Evolutionary conservation across 306 rosid genomes (phyloP), one percentile per base, ranked within the genome.

Genomic region (Casuarina equisetifolia): DNA sequence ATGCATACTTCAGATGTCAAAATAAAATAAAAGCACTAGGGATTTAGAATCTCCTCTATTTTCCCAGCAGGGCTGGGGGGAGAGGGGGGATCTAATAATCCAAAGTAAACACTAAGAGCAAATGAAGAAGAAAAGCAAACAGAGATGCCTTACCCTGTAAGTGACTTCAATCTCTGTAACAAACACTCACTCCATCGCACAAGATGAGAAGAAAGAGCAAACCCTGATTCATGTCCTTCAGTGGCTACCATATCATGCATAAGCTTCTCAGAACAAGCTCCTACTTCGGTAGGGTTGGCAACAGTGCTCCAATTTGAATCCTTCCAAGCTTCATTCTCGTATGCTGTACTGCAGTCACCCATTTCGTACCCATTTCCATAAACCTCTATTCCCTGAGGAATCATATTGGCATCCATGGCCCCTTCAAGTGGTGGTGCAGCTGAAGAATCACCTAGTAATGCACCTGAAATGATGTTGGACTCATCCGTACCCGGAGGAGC

Each of bases 141-240:
- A 74, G 54, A 71, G 19, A 72, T 72, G 67, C 9, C 84, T 75
- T 87, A 96, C 99, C 82, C 82, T 72, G 86, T 77, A 50, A 91
- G 80, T 46, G 91, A 89, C 70, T 87, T 88, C 71, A 96, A 78
- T 86, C 86, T 91, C 85, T 89, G 93, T 64, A 92, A 83, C 83
- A 96, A 83, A 59, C 63, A 76, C 83, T 89, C 94, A 43, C 91
- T 58, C 71, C 80, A 83, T 77, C 77, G 76, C 36, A 86, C 83
- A 74, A 92, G 94, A 66, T 20, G 58, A 4, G 89, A 88, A 76
- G 93, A 89, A 66, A 81, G 76, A 70, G 89, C 90, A 62, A 52
- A 58, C 74, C 75, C 89, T 4, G 77, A 59, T 66, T 82, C 88
- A 73, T 59, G 81, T 75, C 79, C 87, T 38, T 82, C 97, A 78